Percentiles rank a stretch among this genome's conserved stretches.
Evolutionary conservation across 495 filamentous ascomycete species (phyloP).

Genomic region (Hypoxylon fragiforme): DNA sequence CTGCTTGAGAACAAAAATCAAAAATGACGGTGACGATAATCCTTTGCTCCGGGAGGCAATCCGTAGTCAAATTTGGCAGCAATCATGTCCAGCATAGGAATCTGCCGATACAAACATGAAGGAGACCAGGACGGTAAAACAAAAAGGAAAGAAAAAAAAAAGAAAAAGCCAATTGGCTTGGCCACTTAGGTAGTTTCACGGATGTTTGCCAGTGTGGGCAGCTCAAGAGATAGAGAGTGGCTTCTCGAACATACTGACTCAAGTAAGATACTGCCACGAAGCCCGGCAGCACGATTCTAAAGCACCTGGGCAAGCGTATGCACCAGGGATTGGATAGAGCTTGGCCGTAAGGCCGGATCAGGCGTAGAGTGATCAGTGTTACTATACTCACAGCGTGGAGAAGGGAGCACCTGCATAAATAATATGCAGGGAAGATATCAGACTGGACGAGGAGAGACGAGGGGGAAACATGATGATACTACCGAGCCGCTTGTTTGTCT

Average conservation of each 20-base stretch:
- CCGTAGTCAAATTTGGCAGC: slow-evolving; percentile 17
- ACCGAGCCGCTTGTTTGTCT: slow-evolving; percentile 26
- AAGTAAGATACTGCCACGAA: slow-evolving; percentile 57
- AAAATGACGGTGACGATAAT: slow-evolving; percentile 4
- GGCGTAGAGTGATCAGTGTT: slow-evolving; percentile 31
- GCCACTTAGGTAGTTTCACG: slow-evolving; percentile 17
- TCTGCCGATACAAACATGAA: slow-evolving; percentile 25
- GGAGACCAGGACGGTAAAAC: slow-evolving; percentile 15
- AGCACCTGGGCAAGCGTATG: slow-evolving; percentile 36
- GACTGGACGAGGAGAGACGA: slow-evolving; percentile 21
- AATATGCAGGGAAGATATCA: slow-evolving; percentile 33
- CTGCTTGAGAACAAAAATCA: slow-evolving; percentile 6
- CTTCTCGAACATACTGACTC: slow-evolving; percentile 28
- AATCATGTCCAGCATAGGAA: slow-evolving; percentile 24
- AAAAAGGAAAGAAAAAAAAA: slow-evolving; percentile 11
- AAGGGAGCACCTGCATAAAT: slow-evolving; percentile 35
- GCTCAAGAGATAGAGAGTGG: slow-evolving; percentile 7
- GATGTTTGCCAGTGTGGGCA: slow-evolving; percentile 33
- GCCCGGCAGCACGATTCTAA: slow-evolving; percentile 31
- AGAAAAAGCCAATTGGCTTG: slow-evolving; percentile 25
- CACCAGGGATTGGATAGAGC: slow-evolving; percentile 33
- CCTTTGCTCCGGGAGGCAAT: slow-evolving; percentile 25
- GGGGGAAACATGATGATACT: slow-evolving; percentile 21
- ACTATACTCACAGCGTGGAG: slow-evolving; percentile 30
- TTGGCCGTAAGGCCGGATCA: slow-evolving; percentile 25